Evolutionary conservation across 1,284 basidiomycete species (phyloP).

Genomic region (Bjerkandera adusta): DNA sequence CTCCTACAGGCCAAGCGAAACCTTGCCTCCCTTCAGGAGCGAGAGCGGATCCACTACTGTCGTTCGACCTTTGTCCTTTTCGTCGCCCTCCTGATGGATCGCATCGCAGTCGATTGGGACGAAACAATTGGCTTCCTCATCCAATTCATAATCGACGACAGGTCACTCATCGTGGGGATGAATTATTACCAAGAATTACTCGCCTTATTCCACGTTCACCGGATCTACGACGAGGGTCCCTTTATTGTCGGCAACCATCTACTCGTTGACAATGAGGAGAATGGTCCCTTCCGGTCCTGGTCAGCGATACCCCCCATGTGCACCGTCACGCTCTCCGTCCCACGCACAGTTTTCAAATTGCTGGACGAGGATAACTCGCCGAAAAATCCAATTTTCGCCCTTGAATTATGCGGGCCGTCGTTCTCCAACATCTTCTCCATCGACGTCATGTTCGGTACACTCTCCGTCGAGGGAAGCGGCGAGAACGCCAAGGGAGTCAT

Average conservation of each 20-base stretch:
- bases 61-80: constrained; percentile 40
- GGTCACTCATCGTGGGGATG: not conserved
- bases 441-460: constrained; percentile 7
- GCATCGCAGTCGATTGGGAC: constrained; percentile 4
- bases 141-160: constrained; percentile 1
- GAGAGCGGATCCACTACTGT: constrained; percentile 39
- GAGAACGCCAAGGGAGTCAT: constrained; percentile 2
- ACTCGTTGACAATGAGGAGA: not conserved
- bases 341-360: not conserved
- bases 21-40: not conserved
- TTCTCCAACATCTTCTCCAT: constrained; percentile 10
- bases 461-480: not conserved
- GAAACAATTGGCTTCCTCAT: constrained; percentile 1
- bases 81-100: constrained; percentile 6
- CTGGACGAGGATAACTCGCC: constrained; percentile 1
- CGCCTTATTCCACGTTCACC: constrained; percentile 11
- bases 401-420: not conserved
- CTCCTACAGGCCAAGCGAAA: not conserved
- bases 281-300: constrained; percentile 9
- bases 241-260: not conserved
- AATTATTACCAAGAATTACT: constrained; percentile 15
- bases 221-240: not conserved
- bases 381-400: constrained; percentile 1
- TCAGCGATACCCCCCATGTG: constrained; percentile 5
- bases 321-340: constrained; percentile 8